Conservation (phyloP, 805 yeast genomes). For the Monosporozyma unispora region DNA sequence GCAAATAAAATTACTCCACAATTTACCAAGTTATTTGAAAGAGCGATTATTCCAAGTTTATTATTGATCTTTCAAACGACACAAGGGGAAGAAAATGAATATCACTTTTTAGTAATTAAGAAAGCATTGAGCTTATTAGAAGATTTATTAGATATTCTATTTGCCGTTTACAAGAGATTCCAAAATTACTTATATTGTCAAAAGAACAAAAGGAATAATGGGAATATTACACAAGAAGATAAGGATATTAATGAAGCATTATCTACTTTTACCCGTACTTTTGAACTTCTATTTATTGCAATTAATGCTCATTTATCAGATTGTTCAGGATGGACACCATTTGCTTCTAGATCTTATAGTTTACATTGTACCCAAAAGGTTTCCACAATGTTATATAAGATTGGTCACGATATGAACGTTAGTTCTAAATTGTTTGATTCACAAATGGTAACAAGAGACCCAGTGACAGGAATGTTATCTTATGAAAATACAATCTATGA, state of each 20-base stretch:
- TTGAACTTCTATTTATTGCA: background rate
- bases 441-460: background rate
- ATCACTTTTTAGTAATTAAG: background rate
- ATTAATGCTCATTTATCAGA: background rate
- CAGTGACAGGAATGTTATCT: background rate
- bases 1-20: constrained; percentile 7
- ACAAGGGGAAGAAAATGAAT: background rate
- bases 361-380: background rate
- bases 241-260: background rate
- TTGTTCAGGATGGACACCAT: too few relatives aligned
- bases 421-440: background rate
- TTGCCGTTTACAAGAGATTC: background rate
- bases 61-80: background rate
- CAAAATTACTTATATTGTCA: background rate
- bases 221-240: background rate
- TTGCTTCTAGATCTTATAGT: too few relatives aligned
- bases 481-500: background rate
- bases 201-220: background rate
- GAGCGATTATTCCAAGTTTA: background rate
- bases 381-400: background rate
- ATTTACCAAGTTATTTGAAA: constrained; percentile 13
- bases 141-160: background rate
- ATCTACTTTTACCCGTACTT: background rate
- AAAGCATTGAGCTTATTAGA: background rate
- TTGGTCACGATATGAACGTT: background rate